Conservation (phyloP, 345 rosid genomes). For the Stellera chamaejasme region DNA sequence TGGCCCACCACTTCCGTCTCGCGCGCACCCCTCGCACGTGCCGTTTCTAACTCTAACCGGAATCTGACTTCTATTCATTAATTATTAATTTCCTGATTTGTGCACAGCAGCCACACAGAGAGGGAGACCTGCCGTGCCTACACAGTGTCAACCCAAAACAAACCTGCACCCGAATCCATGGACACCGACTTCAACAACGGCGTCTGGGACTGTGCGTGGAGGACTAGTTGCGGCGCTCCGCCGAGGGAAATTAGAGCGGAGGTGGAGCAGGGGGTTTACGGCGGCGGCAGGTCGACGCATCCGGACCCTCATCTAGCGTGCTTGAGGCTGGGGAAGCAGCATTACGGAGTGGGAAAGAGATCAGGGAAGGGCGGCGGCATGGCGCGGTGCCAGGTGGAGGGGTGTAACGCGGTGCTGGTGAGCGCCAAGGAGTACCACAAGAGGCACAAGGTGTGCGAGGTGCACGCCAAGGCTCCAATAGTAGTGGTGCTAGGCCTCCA, state of each 20-base stretch:
- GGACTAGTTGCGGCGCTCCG: background rate
- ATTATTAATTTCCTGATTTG: too few species aligned
- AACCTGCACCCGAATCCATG: too few species aligned
- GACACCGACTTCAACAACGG: constrained; percentile 14
- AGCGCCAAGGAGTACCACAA: constrained; percentile 68
- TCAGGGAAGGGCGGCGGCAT: constrained; percentile 16
- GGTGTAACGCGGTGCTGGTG: constrained; percentile 48
- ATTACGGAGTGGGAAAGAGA: constrained; percentile 19
- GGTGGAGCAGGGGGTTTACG: constrained; percentile 18
- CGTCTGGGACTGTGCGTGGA: constrained; percentile 13
- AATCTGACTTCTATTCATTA: too few species aligned
- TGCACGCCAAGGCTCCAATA: constrained; percentile 66
- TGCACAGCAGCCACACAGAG: too few species aligned
- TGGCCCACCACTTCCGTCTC: too few species aligned
- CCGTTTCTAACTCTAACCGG: too few species aligned
- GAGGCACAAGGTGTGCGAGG: constrained; percentile 77
- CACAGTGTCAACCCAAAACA: too few species aligned
- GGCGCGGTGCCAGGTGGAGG: constrained; percentile 73
- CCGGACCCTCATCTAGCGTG: constrained; percentile 47
- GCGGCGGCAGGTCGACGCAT: constrained; percentile 23
- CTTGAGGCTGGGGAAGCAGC: constrained; percentile 49
- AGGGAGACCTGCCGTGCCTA: too few species aligned
- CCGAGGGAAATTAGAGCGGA: constrained; percentile 8
- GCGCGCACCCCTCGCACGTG: too few species aligned
- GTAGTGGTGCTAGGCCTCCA: constrained; percentile 58